phyloP scores from a whole-genome alignment of 2,329 filamentous ascomycete genomes.

The Cladosporium austrohemisphaericum region DNA sequence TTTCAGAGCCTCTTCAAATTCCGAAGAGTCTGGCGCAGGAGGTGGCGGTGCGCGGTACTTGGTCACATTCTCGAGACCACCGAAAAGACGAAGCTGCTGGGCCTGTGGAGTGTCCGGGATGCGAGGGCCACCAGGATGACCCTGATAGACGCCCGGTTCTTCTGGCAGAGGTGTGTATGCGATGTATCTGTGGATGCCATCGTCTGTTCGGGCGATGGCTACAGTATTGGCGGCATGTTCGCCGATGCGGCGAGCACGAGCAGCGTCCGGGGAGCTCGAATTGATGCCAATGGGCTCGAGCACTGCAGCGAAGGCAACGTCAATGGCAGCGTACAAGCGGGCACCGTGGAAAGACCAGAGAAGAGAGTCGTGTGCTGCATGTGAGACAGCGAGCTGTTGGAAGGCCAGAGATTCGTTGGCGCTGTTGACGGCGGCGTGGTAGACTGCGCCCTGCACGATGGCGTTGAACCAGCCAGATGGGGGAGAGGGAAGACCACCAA shows the following conservation, averaged over 20 bases:
- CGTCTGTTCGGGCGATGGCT: slow-evolving; percentile 24
- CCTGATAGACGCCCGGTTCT: slow-evolving; percentile 27
- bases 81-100: slow-evolving; percentile 26
- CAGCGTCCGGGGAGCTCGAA: slow-evolving; percentile 20
- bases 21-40: slow-evolving; percentile 21
- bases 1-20: slow-evolving; percentile 23
- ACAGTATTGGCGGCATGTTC: slow-evolving; percentile 23
- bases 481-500: slow-evolving; percentile 27
- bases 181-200: slow-evolving; percentile 27
- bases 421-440: slow-evolving; percentile 25
- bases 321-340: slow-evolving; percentile 26
- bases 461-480: slow-evolving; percentile 30
- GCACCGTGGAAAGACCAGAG: slow-evolving; percentile 30
- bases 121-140: slow-evolving; percentile 23
- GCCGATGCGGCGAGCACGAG: slow-evolving; percentile 22
- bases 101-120: slow-evolving; percentile 30
- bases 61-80: slow-evolving; percentile 25
- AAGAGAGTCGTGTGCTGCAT: slow-evolving; percentile 30
- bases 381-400: slow-evolving; percentile 30
- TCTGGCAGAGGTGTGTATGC: slow-evolving; percentile 20
- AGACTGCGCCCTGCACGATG: slow-evolving; percentile 28
- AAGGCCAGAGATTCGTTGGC: slow-evolving; percentile 24
- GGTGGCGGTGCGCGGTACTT: slow-evolving; percentile 25
- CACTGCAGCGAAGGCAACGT: slow-evolving; percentile 22
- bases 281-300: slow-evolving; percentile 24